A percentile compares a stretch with the other conserved stretches of the same genome.
phyloP scores from a whole-genome alignment of 2,329 filamentous ascomycete genomes.

The Pseudodiploospora longispora region DNA sequence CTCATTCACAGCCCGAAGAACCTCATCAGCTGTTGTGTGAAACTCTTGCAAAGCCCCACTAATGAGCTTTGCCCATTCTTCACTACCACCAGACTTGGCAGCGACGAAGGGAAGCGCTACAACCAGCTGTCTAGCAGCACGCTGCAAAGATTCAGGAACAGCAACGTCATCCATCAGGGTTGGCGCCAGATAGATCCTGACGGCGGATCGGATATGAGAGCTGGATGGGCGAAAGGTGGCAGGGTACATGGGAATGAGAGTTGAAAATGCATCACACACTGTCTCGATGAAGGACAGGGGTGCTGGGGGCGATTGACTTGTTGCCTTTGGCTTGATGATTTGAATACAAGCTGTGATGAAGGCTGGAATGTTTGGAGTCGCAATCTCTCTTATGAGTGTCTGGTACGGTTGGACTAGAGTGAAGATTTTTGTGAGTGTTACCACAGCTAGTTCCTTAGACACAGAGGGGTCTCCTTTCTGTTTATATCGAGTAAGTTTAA shows the following conservation, averaged over 20 bases:
- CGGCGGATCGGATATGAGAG: conserved; percentile 55
- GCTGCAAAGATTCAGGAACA: conserved; percentile 44
- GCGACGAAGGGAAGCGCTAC: conserved; percentile 72
- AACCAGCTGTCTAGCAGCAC: conserved; percentile 55
- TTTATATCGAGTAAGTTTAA: not conserved
- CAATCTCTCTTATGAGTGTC: conserved; percentile 78
- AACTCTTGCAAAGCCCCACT: conserved; percentile 53
- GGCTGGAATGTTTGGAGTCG: conserved; percentile 67
- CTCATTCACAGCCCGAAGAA: conserved; percentile 73
- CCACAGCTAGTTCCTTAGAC: conserved; percentile 67
- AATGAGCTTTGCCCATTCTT: conserved; percentile 70
- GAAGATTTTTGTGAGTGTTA: conserved; percentile 78
- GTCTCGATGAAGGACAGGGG: conserved; percentile 51
- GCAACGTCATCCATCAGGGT: conserved; percentile 44
- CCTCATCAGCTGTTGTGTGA: conserved; percentile 64
- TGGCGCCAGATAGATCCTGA: conserved; percentile 54
- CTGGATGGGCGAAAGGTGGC: conserved; percentile 74
- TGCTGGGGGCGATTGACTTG: conserved; percentile 17
- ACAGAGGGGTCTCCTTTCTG: conserved; percentile 70
- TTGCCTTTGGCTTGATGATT: conserved; percentile 43
- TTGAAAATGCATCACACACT: conserved; percentile 62
- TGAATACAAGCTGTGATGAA: conserved; percentile 69
- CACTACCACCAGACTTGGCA: conserved; percentile 66
- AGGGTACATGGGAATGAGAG: conserved; percentile 70
- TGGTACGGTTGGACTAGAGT: conserved; percentile 73